A percentile compares a stretch with the other conserved stretches of the same genome.
These are phyloP conservation scores for Aspergillus sp. DNA, from an alignment of 2,329 filamentous ascomycete genomes.

Conservation along the genomic window DNA sequence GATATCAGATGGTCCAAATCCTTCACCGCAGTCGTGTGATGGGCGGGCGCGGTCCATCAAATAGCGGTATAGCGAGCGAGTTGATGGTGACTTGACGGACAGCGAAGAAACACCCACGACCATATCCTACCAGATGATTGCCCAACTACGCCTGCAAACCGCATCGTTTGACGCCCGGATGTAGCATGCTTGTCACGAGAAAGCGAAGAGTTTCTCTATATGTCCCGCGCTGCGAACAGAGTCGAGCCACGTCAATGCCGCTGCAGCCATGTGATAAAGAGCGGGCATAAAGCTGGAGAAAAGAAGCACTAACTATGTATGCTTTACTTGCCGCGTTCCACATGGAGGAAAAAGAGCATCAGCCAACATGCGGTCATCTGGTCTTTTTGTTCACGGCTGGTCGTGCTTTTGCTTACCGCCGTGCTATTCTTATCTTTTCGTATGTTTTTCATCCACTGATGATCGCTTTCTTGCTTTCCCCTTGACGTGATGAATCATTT, in stretches of 20 bases:
- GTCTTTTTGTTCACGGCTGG: not conserved
- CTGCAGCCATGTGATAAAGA: slow-evolving; percentile 14
- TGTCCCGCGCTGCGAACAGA: slow-evolving; percentile 15
- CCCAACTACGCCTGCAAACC: not conserved
- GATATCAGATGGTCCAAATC: not conserved
- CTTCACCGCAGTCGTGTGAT: slow-evolving; percentile 1
- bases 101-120: not conserved
- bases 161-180: not conserved
- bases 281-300: not conserved
- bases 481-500: not conserved
- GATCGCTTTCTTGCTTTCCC: not conserved
- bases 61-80: not conserved
- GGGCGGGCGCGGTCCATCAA: not conserved
- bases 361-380: slow-evolving; percentile 1
- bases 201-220: slow-evolving; percentile 4
- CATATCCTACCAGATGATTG: not conserved
- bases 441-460: not conserved
- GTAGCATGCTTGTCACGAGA: slow-evolving; percentile 11
- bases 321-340: not conserved
- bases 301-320: not conserved
- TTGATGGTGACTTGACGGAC: not conserved
- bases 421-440: not conserved
- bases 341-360: not conserved
- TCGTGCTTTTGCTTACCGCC: not conserved
- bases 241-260: slow-evolving; percentile 17